These are phyloP conservation scores for Syzygium oleosum DNA, from an alignment of 345 rosid genomes.

Conservation along the genomic window DNA sequence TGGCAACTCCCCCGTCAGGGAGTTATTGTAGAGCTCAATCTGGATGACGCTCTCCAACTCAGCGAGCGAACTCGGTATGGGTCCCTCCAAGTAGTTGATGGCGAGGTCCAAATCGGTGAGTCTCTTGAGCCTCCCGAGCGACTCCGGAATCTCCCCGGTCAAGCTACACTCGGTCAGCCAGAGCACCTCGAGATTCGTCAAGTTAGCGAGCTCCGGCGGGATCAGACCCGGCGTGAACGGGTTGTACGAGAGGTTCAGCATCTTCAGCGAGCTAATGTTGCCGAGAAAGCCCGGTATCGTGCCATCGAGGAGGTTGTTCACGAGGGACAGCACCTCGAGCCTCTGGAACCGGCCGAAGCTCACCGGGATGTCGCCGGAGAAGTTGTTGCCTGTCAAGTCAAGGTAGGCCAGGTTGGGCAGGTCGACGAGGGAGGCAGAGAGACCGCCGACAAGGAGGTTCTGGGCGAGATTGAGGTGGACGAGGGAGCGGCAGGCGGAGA, in stretches of 20 bases:
- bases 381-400: constrained; percentile 78
- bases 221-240: constrained; percentile 70
- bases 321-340: constrained; percentile 78
- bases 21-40: constrained; percentile 94
- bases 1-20: constrained; percentile 68
- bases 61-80: constrained; percentile 67
- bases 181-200: constrained; percentile 68
- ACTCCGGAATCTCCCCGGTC: constrained; percentile 80
- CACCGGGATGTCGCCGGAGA: constrained; percentile 81
- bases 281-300: constrained; percentile 57
- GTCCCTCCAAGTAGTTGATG: constrained; percentile 49
- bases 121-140: constrained; percentile 55
- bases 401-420: constrained; percentile 44
- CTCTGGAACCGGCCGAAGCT: constrained; percentile 52
- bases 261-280: constrained; percentile 50
- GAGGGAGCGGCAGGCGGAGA: constrained; percentile 52
- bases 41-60: constrained; percentile 56
- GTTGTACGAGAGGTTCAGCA: constrained; percentile 82
- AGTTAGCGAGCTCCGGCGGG: constrained; percentile 83
- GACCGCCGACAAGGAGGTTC: constrained; percentile 67
- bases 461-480: constrained; percentile 65
- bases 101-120: constrained; percentile 88
- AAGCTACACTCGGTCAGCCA: constrained; percentile 89
- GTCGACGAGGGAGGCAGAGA: constrained; percentile 46
- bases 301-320: constrained; percentile 72